Evolutionary conservation across 306 rosid species (phyloP).

Genomic region (Benincasa hispida): DNA sequence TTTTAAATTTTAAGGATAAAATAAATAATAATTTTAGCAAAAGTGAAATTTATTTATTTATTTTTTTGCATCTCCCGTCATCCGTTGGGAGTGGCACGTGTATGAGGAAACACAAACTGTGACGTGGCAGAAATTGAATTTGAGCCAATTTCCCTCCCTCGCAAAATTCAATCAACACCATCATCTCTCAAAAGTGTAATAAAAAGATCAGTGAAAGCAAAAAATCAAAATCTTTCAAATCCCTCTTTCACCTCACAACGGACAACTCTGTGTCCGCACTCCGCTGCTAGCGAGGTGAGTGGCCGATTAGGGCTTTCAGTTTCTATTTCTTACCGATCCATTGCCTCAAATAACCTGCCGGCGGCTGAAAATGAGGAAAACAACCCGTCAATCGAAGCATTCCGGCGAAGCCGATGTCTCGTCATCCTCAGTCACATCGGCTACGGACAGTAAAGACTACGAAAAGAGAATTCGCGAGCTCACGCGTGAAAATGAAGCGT

Average conservation of each 20-base stretch:
- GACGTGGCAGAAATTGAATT: constrained; percentile 10
- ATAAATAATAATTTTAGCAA: too few species aligned
- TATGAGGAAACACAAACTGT: neutral
- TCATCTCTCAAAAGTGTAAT: neutral
- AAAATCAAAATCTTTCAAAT: neutral
- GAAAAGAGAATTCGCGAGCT: constrained; percentile 42
- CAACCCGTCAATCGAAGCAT: constrained; percentile 58
- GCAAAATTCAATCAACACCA: neutral
- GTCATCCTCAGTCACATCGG: constrained; percentile 3
- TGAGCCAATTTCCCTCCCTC: constrained; percentile 7
- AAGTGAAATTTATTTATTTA: too few species aligned
- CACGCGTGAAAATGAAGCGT: constrained; percentile 39
- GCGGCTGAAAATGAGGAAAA: constrained; percentile 38
- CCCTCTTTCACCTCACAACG: neutral
- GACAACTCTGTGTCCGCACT: neutral
- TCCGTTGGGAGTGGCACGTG: neutral
- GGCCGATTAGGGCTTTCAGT: constrained; percentile 6
- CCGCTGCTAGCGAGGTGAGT: neutral
- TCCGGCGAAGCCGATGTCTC: constrained; percentile 28
- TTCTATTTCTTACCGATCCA: neutral
- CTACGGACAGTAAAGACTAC: constrained; percentile 20
- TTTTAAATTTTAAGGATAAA: too few species aligned
- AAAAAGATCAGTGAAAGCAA: neutral
- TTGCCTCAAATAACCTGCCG: neutral
- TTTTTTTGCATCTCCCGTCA: too few species aligned